Evolutionary conservation across 78 protist genomes (phyloP).

Genomic region (Dictyostelium firmibasis): DNA sequence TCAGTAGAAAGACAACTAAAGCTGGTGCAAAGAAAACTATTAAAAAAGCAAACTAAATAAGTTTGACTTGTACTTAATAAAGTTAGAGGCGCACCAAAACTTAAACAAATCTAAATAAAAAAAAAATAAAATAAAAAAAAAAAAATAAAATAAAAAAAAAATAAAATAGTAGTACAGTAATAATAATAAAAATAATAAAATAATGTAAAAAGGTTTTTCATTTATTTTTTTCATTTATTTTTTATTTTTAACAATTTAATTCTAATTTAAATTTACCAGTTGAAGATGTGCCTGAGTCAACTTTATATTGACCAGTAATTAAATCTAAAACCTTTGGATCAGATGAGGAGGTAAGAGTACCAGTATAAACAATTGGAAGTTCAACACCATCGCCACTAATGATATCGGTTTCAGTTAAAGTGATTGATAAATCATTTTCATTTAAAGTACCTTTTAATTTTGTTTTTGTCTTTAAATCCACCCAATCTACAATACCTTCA

Average conservation of each 20-base stretch:
- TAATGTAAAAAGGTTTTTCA: neutral
- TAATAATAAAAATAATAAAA: neutral
- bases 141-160: neutral
- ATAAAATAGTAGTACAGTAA: neutral
- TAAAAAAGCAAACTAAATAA: constrained; percentile 16
- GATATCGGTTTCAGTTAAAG: constrained; percentile 43
- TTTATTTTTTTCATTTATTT: neutral
- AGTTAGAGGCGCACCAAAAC: neutral
- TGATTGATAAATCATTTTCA: neutral
- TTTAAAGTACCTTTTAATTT: constrained; percentile 46
- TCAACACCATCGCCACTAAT: constrained; percentile 54
- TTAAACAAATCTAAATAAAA: neutral
- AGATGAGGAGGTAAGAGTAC: neutral
- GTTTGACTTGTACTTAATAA: neutral
- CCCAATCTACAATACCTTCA: constrained; percentile 65
- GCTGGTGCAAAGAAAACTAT: constrained; percentile 16
- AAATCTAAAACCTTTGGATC: neutral
- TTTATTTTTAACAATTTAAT: neutral
- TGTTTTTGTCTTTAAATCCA: constrained; percentile 33
- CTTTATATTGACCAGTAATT: neutral
- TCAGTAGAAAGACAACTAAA: constrained; percentile 22
- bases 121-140: neutral
- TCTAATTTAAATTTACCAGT: constrained; percentile 17
- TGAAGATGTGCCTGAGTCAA: neutral
- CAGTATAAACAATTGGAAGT: constrained; percentile 39